A percentile compares a stretch with the other conserved stretches of the same genome.
Evolutionary conservation across 805 yeast species (phyloP).

Genomic region (Starmera dryadoides): DNA sequence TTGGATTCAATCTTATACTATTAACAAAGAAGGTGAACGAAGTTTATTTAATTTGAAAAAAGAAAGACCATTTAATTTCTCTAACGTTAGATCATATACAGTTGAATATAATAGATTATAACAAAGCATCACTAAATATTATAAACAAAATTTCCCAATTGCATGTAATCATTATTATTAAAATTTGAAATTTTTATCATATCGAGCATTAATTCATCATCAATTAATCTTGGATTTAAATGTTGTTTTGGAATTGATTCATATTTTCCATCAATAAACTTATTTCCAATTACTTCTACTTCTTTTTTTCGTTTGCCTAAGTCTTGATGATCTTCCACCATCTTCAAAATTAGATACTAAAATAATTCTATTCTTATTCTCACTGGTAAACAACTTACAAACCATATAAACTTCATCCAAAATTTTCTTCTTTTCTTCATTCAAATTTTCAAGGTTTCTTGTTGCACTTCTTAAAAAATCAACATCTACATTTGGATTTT

Average conservation of each 20-base stretch:
- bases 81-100: constrained; percentile 41
- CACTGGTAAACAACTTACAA: background rate
- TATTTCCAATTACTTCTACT: too few species aligned
- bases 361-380: background rate
- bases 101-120: constrained; percentile 4
- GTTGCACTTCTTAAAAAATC: constrained; percentile 1
- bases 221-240: background rate
- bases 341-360: constrained; percentile 1
- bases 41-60: constrained; percentile 53
- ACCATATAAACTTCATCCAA: constrained; percentile 10
- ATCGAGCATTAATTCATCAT: background rate
- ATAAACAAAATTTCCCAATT: too few species aligned
- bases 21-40: constrained; percentile 48
- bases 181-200: background rate
- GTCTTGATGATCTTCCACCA: background rate
- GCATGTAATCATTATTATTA: too few species aligned
- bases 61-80: constrained; percentile 76
- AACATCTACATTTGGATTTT: constrained; percentile 2
- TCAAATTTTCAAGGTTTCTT: background rate
- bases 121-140: too few species aligned
- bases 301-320: background rate
- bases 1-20: constrained; percentile 61
- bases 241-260: background rate
- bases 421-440: constrained; percentile 3
- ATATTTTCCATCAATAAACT: background rate